phyloP scores from a whole-genome alignment of 345 rosid species.

The Draba incana region DNA sequence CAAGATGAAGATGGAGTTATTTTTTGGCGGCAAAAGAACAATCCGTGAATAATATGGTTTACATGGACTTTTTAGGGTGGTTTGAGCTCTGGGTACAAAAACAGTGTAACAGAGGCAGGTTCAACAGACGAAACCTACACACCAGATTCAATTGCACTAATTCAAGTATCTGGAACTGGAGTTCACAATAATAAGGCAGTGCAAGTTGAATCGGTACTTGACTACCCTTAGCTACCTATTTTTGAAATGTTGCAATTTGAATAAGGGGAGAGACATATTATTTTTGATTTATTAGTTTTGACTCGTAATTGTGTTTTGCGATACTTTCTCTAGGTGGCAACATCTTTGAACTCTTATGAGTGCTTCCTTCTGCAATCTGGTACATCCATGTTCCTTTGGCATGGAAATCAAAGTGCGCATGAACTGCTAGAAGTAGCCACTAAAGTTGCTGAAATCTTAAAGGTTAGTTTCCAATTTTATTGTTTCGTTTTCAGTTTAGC shows the following conservation, averaged over 20 bases:
- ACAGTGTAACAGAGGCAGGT: conserved; percentile 58
- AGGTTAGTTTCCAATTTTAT: conserved; percentile 50
- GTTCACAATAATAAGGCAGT: conserved; percentile 70
- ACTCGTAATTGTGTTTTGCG: conserved; percentile 1
- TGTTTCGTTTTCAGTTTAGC: conserved; percentile 5
- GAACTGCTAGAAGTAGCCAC: conserved; percentile 91
- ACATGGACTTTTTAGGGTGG: conserved; percentile 70
- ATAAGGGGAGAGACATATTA: not conserved
- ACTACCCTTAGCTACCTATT: conserved; percentile 1
- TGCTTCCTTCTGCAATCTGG: conserved; percentile 99
- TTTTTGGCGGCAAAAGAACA: conserved; percentile 4
- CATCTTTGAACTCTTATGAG: conserved; percentile 80
- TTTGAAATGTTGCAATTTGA: conserved; percentile 7
- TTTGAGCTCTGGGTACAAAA: conserved; percentile 85
- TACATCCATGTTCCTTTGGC: conserved; percentile 84
- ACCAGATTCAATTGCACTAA: conserved; percentile 69
- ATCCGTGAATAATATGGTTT: conserved; percentile 34
- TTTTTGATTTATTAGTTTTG: conserved; percentile 7
- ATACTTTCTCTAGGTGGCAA: conserved; percentile 63
- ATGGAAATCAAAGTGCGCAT: conserved; percentile 88
- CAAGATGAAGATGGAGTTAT: conserved; percentile 9
- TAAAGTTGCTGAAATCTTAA: conserved; percentile 82
- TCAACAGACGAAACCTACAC: conserved; percentile 73
- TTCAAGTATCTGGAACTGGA: conserved; percentile 80
- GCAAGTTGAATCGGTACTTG: conserved; percentile 88